Conservation (phyloP, 108 stramenopile genomes). For the Cyclotella choctawhatcheeana region DNA sequence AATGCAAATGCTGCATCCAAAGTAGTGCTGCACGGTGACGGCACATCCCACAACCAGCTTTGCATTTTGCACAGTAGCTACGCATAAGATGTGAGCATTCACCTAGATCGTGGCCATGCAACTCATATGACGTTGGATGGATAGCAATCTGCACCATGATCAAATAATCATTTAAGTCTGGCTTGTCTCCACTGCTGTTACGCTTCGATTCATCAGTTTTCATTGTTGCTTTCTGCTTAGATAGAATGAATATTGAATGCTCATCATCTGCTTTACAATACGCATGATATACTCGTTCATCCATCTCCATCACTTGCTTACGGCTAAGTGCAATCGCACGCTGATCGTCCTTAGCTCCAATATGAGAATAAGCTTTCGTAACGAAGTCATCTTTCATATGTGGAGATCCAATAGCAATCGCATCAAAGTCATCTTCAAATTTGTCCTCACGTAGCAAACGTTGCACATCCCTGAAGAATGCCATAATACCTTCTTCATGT, state of each 20-base stretch:
- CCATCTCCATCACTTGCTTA: not conserved
- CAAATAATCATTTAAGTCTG: not conserved
- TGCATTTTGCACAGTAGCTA: not conserved
- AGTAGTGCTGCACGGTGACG: not conserved
- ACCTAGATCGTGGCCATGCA: not conserved
- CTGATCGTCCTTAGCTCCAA: not conserved
- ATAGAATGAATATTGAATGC: conserved; percentile 7
- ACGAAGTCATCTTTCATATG: conserved; percentile 13
- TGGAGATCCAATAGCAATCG: not conserved
- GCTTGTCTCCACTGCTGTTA: conserved; percentile 12
- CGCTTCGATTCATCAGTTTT: not conserved
- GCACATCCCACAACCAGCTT: conserved; percentile 3
- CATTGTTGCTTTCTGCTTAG: not conserved
- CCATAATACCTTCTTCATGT: not conserved
- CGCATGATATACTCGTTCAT: not conserved
- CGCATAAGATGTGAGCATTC: not conserved
- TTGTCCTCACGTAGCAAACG: not conserved
- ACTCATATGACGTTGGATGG: not conserved
- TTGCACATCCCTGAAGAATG: not conserved
- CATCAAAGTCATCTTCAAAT: conserved; percentile 3
- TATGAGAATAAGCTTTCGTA: conserved; percentile 1
- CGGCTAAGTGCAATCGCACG: not conserved
- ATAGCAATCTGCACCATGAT: not conserved
- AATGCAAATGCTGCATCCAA: conserved; percentile 19
- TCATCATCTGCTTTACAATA: not conserved